Evolutionary conservation across 176 grass and related monocot genomes (phyloP), one percentile per base, ranked within the genome.

Genomic region (Puccinellia tenuiflora): DNA sequence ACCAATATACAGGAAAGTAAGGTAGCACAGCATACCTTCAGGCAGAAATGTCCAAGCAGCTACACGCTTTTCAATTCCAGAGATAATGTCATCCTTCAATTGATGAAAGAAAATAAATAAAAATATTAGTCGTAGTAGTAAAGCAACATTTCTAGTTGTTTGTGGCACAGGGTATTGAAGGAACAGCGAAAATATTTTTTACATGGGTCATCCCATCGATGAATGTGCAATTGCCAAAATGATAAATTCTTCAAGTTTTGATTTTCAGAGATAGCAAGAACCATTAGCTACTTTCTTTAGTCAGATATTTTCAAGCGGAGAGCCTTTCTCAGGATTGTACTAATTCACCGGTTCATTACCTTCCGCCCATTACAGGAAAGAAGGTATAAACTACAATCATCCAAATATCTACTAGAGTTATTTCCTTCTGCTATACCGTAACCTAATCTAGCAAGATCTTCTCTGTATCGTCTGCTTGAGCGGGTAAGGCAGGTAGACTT

Each of bases 41-140:
- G 92, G 92, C 29, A 94, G 92, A 82, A 94, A 94, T 21, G 90
- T 94, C 92, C 92, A 94, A 75, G 88, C 77, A 68, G 93, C 90
- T 54, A 95, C 83, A 51, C 92, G 88, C 25, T 88, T 83, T 62
- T 94, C 92, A 43, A 94, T 85, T 60, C 72, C 75, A 83, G 85
- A 21, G 7, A 92, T 76, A 74, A 88, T 61, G 56, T 90, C 85
- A 81, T 94, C 92, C 92, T 94, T 79, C 3, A 51, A 74, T 56
- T 7, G 46, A 1, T 30, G 6, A 86, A 88, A 53, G 11, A 50
- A 85, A 65, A 80, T 24, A 24, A 53, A 34, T 21, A 28, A 47
- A 52, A 47, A n/a, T n/a, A n/a, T n/a, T n/a, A n/a, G n/a, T n/a
- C n/a, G n/a, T 39, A 81, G 40, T 11, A 0, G 0, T 80, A 3